Evolutionary conservation across 2,329 filamentous ascomycete genomes (phyloP), one percentile per base, ranked within the genome.

Genomic region (Iodosphaeria phyllophila): DNA sequence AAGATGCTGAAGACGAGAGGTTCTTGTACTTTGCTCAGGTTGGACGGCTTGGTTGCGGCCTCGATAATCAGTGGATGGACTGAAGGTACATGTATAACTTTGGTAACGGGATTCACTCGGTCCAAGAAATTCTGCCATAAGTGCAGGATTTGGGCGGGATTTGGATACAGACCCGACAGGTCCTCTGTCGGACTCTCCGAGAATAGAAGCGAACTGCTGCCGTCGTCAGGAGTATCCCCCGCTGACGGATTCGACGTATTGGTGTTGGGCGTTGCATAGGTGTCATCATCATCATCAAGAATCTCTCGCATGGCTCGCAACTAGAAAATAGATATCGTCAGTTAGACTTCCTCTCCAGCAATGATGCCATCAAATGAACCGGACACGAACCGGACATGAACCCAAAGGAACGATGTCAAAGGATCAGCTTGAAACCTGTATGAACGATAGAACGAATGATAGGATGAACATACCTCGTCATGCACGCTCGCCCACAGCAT

Each of bases 41-140:
- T 57, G 8, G 52, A 48, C 12, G 72, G 50, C 31, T 66, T 59
- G 10, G 57, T 57, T 2, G 60, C 63, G 3, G 72, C 71, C 29
- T 76, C 64, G 18, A 75, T 58, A 6, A 83, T 52, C 22, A 64
- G 60, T 3, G 63, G 60, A 37, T 82, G 71, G 4, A 80, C 46
- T 0, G 70, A 70, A 0, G 77, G 76, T 2, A 74, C 62, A 40
- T 86, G 78, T 13, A 80, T 68, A 22, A 71, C 39, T 28, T 46
- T 46, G 24, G 43, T 45, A 24, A 47, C 19, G 6, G 77, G 76
- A 37, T 84, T 76, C 28, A 84, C 69, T 31, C 78, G 71, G 24
- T 79, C 69, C 5, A 82, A 51, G 34, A 74, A 83, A 6, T 68
- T 54, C 41, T 82, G 73, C 78, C 78, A 86, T 5, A 86, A 56